phyloP scores from a whole-genome alignment of 2,329 filamentous ascomycete species.

The Podosphaera leucotricha region DNA sequence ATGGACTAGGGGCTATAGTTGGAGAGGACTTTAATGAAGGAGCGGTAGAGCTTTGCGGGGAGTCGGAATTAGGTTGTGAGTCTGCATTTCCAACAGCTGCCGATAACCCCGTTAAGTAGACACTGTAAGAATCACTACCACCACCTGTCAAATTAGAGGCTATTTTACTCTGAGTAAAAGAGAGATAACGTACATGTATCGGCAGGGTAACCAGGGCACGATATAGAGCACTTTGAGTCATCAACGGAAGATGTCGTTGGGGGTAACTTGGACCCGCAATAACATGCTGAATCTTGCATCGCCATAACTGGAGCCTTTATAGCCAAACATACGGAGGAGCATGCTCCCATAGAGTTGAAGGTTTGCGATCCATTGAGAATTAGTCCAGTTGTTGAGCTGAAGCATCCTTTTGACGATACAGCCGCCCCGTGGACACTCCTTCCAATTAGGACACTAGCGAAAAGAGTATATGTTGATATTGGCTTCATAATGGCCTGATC shows the following conservation, averaged over 20 bases:
- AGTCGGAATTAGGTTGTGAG: neutral
- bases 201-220: slow-evolving; percentile 12
- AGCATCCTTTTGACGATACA: slow-evolving; percentile 11
- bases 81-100: slow-evolving; percentile 5
- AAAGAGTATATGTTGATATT: neutral
- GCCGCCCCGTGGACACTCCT: neutral
- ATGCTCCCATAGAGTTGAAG: slow-evolving; percentile 13
- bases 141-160: slow-evolving; percentile 9
- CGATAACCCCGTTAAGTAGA: slow-evolving; percentile 11
- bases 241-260: slow-evolving; percentile 6
- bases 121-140: slow-evolving; percentile 7
- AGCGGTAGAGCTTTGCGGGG: slow-evolving; percentile 3
- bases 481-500: neutral
- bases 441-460: too few species aligned
- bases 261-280: slow-evolving; percentile 13
- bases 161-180: slow-evolving; percentile 2
- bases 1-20: slow-evolving; percentile 7
- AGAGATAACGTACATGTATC: slow-evolving; percentile 11
- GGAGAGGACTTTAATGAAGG: slow-evolving; percentile 4
- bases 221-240: slow-evolving; percentile 7
- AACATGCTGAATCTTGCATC: slow-evolving; percentile 11
- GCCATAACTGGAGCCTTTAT: slow-evolving; percentile 8
- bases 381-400: slow-evolving; percentile 8
- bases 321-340: slow-evolving; percentile 8
- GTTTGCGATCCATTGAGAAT: slow-evolving; percentile 9